These are phyloP conservation scores for Talaromyces atroroseus DNA, from an alignment of 2,329 filamentous ascomycete genomes.

Conservation along the genomic window DNA sequence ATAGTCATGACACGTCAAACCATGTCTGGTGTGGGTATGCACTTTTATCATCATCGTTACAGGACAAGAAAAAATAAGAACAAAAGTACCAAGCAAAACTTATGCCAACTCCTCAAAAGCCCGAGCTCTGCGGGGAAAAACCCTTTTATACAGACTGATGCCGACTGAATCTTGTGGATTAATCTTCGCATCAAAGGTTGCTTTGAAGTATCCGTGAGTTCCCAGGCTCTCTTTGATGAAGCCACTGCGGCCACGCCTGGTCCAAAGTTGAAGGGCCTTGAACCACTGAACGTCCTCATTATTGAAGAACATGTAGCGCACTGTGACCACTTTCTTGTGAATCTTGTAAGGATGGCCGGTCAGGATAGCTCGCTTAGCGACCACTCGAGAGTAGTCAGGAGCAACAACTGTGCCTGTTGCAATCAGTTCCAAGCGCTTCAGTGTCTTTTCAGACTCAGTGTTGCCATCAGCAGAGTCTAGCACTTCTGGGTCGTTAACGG, in stretches of 20 bases:
- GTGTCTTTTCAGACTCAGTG: constrained; percentile 27
- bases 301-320: constrained; percentile 99
- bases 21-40: constrained; percentile 5
- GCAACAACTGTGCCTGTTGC: constrained; percentile 83
- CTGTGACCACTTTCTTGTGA: constrained; percentile 93
- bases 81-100: background rate
- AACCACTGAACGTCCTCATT: constrained; percentile 94
- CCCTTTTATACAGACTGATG: constrained; percentile 80
- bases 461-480: constrained; percentile 43
- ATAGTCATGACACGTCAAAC: constrained; percentile 4
- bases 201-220: constrained; percentile 99
- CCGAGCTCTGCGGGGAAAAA: constrained; percentile 68
- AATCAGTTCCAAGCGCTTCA: constrained; percentile 61
- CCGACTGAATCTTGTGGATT: constrained; percentile 93
- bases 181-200: constrained; percentile 91
- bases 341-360: constrained; percentile 98
- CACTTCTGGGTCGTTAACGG: constrained; percentile 32
- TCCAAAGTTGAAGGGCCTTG: constrained; percentile 94
- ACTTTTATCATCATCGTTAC: constrained; percentile 6
- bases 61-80: background rate
- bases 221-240: constrained; percentile 92
- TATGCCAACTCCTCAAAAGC: constrained; percentile 34
- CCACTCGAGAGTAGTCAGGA: constrained; percentile 66
- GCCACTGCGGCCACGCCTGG: constrained; percentile 76
- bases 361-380: constrained; percentile 89